Base-by-base conservation (phyloP, 179 eudicot species). In the Pouteria campechiana region DNA sequence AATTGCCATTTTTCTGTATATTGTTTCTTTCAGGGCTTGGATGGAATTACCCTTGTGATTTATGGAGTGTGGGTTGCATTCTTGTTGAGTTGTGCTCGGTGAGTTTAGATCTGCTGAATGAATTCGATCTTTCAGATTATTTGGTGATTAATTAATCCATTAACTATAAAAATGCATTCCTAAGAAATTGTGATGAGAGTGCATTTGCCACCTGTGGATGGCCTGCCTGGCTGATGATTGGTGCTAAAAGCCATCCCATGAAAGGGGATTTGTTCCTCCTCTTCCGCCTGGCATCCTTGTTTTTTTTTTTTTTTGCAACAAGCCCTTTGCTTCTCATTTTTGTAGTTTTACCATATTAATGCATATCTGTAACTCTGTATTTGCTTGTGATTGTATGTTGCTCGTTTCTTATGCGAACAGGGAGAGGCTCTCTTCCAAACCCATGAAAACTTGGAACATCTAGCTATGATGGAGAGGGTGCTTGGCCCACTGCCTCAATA, bases 381-480 rank as follows among this genome's bases (percentile, higher is more conserved):
- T 7, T 6, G 22, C 27, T 39, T 18, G 24, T 21, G 9, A 17
- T 34, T 5, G 2, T 19, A 16, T 19, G 0, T 11, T 30, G 25
- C 30, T 43, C 15, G 17, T n/a, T 32, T 48, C 17, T 18, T 54
- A 38, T 24, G 5, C 34, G 8, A 20, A 27, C 59, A 78, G 79
- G 87, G 87, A 7, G 82, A 75, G 43, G 83, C 88, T 28, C 72
- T 79, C 32, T 79, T 79, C 49, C 88, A 75, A 37, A 79, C 88
- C 8, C 88, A 79, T 23, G 88, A 79, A 51, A 76, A 75, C 57
- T 58, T 79, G 72, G 88, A 79, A 45, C 88, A 79, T 69, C 74
- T 79, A 36, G 83, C 88, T 17, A 79, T 79, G 88, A 79, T 79
- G 87, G 87, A 79, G 57, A 63, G 76, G 58, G 83, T 79, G 3